Evolutionary conservation across 371 early-diverging fungal genomes (phyloP).

Genomic region (Mucor saturninus): DNA sequence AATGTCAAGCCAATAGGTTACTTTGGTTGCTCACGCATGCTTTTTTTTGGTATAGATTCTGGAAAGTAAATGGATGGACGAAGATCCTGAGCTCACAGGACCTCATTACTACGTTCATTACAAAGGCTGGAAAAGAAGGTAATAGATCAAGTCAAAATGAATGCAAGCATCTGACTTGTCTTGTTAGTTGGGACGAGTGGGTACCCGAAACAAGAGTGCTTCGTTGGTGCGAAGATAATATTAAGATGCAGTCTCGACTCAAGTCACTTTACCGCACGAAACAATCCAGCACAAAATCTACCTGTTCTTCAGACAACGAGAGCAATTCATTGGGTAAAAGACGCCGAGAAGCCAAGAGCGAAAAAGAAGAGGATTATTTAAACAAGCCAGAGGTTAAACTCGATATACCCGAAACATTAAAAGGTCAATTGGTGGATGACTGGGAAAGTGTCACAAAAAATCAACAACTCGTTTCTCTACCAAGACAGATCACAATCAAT

Average conservation of each 20-base stretch:
- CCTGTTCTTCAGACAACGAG: slow-evolving; percentile 5
- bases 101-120: slow-evolving; percentile 95
- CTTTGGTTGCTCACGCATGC: background rate
- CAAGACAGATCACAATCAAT: slow-evolving; percentile 47
- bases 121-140: slow-evolving; percentile 97
- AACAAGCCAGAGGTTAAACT: slow-evolving; percentile 86
- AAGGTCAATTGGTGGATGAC: slow-evolving; percentile 88
- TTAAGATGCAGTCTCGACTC: slow-evolving; percentile 79
- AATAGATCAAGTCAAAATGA: background rate
- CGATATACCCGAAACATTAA: slow-evolving; percentile 87
- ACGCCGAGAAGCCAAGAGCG: slow-evolving; percentile 14
- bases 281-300: background rate
- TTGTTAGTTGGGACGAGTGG: slow-evolving; percentile 97
- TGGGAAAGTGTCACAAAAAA: slow-evolving; percentile 95
- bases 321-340: slow-evolving; percentile 15
- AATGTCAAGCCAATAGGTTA: too few species aligned
- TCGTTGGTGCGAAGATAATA: slow-evolving; percentile 83
- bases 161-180: background rate
- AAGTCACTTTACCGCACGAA: slow-evolving; percentile 53
- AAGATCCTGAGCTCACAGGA: slow-evolving; percentile 59
- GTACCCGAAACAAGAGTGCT: slow-evolving; percentile 87
- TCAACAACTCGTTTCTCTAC: slow-evolving; percentile 71
- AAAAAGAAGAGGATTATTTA: slow-evolving; percentile 56
- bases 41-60: slow-evolving; percentile 28
- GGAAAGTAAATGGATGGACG: slow-evolving; percentile 36